Evolutionary conservation across 108 stramenopile species (phyloP).

Genomic region (Fragilaria radians): DNA sequence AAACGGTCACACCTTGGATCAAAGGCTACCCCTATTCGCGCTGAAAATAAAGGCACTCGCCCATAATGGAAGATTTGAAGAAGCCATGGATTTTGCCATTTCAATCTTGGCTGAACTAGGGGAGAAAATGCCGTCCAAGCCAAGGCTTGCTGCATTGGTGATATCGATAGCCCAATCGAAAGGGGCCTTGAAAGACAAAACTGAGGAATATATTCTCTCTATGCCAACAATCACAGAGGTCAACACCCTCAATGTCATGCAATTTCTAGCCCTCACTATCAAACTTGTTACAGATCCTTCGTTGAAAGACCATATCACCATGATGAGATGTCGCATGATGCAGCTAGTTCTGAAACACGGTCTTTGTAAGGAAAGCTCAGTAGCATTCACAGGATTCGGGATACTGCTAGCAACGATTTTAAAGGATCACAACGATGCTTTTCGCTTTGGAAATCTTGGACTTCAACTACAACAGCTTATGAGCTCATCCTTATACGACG

Average conservation of each 20-base stretch:
- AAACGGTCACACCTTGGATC: neutral
- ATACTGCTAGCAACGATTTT: neutral
- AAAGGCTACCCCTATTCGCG: neutral
- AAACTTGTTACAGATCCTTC: neutral
- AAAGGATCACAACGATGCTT: neutral
- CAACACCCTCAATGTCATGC: neutral
- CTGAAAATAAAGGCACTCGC: neutral
- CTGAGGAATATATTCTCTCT: neutral
- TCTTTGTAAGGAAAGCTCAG: constrained; percentile 9
- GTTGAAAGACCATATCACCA: constrained; percentile 3
- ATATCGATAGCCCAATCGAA: neutral
- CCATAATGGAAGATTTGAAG: neutral
- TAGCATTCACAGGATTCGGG: constrained; percentile 4
- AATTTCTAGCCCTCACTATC: neutral
- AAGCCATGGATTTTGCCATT: neutral
- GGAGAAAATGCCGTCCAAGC: neutral
- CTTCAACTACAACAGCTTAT: neutral
- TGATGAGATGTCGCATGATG: constrained; percentile 10
- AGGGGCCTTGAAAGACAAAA: neutral
- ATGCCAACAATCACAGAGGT: neutral
- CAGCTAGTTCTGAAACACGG: constrained; percentile 8
- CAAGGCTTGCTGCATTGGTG: neutral
- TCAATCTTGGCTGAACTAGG: neutral
- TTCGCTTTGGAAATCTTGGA: neutral
- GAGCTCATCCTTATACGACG: neutral